These are phyloP conservation scores for Boletus tylopilopsis DNA, from an alignment of 768 basidiomycete genomes.

Conservation along the genomic window DNA sequence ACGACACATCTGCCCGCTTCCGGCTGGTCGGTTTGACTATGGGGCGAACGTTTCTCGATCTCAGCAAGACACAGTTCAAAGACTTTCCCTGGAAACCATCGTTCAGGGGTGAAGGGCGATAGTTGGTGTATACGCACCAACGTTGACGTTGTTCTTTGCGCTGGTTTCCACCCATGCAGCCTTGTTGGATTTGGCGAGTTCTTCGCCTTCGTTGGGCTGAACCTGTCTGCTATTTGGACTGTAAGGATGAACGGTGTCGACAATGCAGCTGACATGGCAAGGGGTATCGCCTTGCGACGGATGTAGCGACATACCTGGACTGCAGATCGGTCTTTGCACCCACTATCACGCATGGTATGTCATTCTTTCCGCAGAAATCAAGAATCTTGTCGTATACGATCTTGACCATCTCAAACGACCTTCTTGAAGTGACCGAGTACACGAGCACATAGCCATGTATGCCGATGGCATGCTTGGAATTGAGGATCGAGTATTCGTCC, in stretches of 20 bases:
- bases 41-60: slow-evolving; percentile 72
- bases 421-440: slow-evolving; percentile 86
- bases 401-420: slow-evolving; percentile 93
- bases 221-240: slow-evolving; percentile 63
- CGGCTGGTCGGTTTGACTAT: slow-evolving; percentile 41
- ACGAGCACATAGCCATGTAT: slow-evolving; percentile 97
- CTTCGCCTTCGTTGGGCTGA: slow-evolving; percentile 65
- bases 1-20: slow-evolving; percentile 45
- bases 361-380: slow-evolving; percentile 77
- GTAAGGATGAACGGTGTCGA: slow-evolving; percentile 27
- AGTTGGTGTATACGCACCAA: slow-evolving; percentile 57
- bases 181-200: slow-evolving; percentile 65
- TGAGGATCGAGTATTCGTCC: slow-evolving; percentile 96
- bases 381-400: slow-evolving; percentile 92
- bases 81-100: slow-evolving; percentile 54
- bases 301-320: slow-evolving; percentile 52
- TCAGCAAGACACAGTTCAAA: slow-evolving; percentile 82
- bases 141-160: slow-evolving; percentile 82
- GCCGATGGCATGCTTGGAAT: slow-evolving; percentile 91
- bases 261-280: slow-evolving; percentile 7
- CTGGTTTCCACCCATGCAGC: slow-evolving; percentile 88
- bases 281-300: slow-evolving; percentile 6
- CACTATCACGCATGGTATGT: slow-evolving; percentile 91
- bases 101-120: neutral
- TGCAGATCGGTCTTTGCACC: slow-evolving; percentile 88